Evolutionary conservation across 257 asterid species (phyloP), one percentile per base, ranked within the genome.

Genomic region (Jacaranda copaia): DNA sequence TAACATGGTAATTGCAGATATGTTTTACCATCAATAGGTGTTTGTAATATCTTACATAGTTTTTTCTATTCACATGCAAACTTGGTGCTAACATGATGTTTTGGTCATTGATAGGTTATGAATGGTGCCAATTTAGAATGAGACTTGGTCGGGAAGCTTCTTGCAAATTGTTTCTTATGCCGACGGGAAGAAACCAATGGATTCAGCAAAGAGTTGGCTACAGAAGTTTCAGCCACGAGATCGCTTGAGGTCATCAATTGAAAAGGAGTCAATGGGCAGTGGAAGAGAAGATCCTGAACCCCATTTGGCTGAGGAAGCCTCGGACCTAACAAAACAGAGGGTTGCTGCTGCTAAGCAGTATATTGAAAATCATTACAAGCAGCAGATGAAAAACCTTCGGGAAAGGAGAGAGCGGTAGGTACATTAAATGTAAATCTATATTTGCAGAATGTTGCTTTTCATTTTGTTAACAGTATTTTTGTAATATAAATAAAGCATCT

Each of bases 341-440:
- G 96, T 82, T n/a, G 92, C 89, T 68, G 93, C 96, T 0, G 91
- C 96, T 0, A 90, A 90, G 87, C 93, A 90, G 85, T 90, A 87
- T 81, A 90, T 90, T 70, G 96, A 90, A 86, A 90, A 87, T 73
- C 96, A 90, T 83, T 90, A 90, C 87, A 90, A 88, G 81, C 85
- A 78, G 72, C 96, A 90, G 81, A 87, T 77, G 96, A 90, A 84
- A 76, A 90, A 53, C 75, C 84, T 90, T 82, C 89, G 87, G 77
- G 96, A 88, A 81, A 84, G 96, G 79, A 88, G 85, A 80, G 91
- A 90, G 76, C 84, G 96, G 96, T 88, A 85, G 84, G 42, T 64
- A 58, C 73, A 68, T 62, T 36, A 61, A 51, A 35, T 42, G 43
- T 65, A 45, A 46, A 72, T 49, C 56, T 32, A 70, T 60, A 19